Conservation (phyloP, 2,329 filamentous ascomycete species). For the Whalleya microplaca region DNA sequence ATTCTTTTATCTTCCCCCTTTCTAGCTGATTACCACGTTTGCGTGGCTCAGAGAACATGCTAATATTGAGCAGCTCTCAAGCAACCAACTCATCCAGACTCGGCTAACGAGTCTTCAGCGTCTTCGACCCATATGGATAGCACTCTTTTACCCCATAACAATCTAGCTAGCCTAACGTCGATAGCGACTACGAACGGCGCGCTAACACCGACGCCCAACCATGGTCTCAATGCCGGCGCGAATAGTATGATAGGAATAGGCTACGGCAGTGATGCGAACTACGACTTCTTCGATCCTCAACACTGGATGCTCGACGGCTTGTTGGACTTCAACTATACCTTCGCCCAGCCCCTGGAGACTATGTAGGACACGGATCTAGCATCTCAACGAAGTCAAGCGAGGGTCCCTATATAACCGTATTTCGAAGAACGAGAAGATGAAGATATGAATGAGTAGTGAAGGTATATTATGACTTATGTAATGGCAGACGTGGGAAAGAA, state of each 20-base stretch:
- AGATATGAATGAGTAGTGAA: conserved; percentile 16
- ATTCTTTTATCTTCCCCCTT: conserved; percentile 20
- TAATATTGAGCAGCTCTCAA: conserved; percentile 66
- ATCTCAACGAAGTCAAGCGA: conserved; percentile 3
- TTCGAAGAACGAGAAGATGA: conserved; percentile 21
- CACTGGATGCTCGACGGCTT: conserved; percentile 93
- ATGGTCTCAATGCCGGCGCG: conserved; percentile 47
- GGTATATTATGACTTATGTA: conserved; percentile 21
- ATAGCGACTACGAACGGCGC: conserved; percentile 52
- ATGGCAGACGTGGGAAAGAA: conserved; percentile 19
- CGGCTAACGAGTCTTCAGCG: conserved; percentile 71
- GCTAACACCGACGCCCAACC: conserved; percentile 55
- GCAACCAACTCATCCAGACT: conserved; percentile 85
- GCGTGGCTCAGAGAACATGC: conserved; percentile 35
- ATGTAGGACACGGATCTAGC: conserved; percentile 39
- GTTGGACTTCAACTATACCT: conserved; percentile 76
- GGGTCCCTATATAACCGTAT: conserved; percentile 5
- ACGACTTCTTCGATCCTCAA: conserved; percentile 89
- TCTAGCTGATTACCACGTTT: conserved; percentile 33
- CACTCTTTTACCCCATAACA: conserved; percentile 58
- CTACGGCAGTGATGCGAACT: conserved; percentile 67
- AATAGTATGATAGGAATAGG: conserved; percentile 56
- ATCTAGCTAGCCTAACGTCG: conserved; percentile 52
- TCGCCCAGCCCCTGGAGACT: conserved; percentile 56
- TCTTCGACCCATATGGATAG: conserved; percentile 68